A percentile compares a stretch with the other conserved stretches of the same genome.
phyloP scores from a whole-genome alignment of 345 rosid genomes.

The Heritiera fomes region DNA sequence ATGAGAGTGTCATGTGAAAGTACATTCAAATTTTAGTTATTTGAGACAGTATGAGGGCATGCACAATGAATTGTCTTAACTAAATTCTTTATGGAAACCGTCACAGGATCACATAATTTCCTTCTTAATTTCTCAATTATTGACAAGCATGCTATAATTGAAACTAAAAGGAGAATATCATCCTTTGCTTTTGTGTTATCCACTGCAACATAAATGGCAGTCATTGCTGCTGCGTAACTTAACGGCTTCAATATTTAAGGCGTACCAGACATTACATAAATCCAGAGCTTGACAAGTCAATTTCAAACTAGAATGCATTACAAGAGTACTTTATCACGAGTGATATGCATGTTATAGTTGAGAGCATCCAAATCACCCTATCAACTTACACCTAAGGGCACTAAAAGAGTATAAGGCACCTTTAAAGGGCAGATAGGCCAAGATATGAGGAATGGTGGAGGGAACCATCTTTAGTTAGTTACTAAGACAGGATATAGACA shows the following conservation, averaged over 20 bases:
- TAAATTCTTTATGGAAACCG: not conserved
- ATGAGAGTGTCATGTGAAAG: not conserved
- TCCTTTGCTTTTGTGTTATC: not conserved
- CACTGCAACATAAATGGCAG: not conserved
- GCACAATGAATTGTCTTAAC: not conserved
- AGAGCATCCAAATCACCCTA: not conserved
- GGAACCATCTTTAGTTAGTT: slow-evolving; percentile 8
- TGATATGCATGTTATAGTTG: not conserved
- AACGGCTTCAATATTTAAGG: not conserved
- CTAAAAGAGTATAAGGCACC: not conserved
- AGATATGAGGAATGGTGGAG: not conserved
- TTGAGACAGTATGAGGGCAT: not conserved
- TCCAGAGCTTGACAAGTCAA: not conserved
- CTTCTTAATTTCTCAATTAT: not conserved
- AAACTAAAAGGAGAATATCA: not conserved
- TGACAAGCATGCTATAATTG: not conserved
- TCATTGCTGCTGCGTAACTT: not conserved
- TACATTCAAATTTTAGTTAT: not conserved
- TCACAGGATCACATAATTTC: not conserved
- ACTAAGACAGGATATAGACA: not conserved
- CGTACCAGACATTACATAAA: not conserved
- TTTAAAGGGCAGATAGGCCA: not conserved
- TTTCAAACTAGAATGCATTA: not conserved
- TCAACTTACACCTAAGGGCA: not conserved
- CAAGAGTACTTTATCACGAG: not conserved